These are phyloP conservation scores for Magnusiomyces suaveolens DNA, from an alignment of 1,139 yeast genomes.

Conservation along the genomic window DNA sequence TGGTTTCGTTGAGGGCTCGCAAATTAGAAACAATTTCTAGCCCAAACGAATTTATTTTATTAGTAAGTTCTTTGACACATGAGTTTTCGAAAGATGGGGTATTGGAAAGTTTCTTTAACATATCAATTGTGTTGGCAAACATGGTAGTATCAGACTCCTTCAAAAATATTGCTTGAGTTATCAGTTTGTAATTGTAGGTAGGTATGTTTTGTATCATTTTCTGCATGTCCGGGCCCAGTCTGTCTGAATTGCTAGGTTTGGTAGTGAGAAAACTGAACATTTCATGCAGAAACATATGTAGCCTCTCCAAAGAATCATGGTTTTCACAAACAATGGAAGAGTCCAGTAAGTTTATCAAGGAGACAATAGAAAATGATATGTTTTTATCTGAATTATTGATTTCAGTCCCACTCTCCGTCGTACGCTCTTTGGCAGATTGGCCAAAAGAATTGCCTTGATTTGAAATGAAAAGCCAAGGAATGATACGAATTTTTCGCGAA, in stretches of 20 bases:
- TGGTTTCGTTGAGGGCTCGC: constrained; percentile 40
- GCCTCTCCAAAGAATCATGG: constrained; percentile 62
- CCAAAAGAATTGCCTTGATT: constrained; percentile 64
- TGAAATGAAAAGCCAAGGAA: constrained; percentile 66
- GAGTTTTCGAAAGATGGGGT: constrained; percentile 53
- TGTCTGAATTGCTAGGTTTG: constrained; percentile 15
- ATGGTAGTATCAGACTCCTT: too few species aligned
- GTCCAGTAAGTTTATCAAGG: constrained; percentile 53
- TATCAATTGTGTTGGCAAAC: too few species aligned
- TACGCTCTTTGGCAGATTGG: constrained; percentile 34
- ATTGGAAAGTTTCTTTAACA: too few species aligned
- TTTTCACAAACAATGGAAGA: constrained; percentile 58
- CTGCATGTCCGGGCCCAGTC: too few species aligned
- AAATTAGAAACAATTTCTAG: constrained; percentile 50
- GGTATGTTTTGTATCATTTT: too few species aligned
- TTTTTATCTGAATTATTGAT: constrained; percentile 33
- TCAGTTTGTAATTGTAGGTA: too few species aligned
- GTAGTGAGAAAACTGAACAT: constrained; percentile 61
- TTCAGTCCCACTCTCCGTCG: constrained; percentile 34
- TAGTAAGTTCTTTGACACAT: constrained; percentile 61
- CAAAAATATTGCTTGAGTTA: too few species aligned
- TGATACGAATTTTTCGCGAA: constrained; percentile 56
- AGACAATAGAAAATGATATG: constrained; percentile 61
- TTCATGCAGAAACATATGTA: constrained; percentile 65
- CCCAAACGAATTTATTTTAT: constrained; percentile 55